Evolutionary conservation across 805 yeast genomes (phyloP).

Genomic region (Candida montana): DNA sequence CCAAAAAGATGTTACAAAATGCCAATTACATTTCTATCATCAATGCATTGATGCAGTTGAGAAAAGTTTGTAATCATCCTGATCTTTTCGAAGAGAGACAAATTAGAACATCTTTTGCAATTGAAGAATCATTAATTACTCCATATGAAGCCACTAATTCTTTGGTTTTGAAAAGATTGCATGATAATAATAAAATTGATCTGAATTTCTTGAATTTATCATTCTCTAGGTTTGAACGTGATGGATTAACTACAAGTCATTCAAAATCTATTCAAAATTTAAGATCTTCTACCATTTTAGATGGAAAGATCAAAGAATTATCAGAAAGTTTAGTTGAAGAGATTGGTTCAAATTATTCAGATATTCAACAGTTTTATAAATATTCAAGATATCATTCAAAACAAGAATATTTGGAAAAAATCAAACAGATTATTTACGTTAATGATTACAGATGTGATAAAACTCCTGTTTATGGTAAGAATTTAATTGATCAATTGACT

Average conservation of each 20-base stretch:
- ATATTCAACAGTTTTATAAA: conserved; percentile 55
- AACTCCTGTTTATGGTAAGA: conserved; percentile 63
- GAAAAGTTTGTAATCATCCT: conserved; percentile 96
- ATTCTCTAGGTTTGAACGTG: conserved; percentile 39
- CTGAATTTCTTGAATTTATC: conserved; percentile 56
- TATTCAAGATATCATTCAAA: conserved; percentile 49
- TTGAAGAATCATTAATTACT: conserved; percentile 57
- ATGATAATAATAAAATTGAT: conserved; percentile 34
- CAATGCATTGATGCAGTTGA: conserved; percentile 94
- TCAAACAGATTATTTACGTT: conserved; percentile 54
- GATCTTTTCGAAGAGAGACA: conserved; percentile 96
- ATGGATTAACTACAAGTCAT: conserved; percentile 38
- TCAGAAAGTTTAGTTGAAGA: conserved; percentile 29
- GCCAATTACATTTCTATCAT: conserved; percentile 94
- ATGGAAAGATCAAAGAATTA: conserved; percentile 38
- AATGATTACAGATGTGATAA: conserved; percentile 62
- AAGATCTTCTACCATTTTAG: conserved; percentile 43
- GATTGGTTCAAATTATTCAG: conserved; percentile 25
- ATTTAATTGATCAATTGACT: conserved; percentile 41
- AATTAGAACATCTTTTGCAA: conserved; percentile 81
- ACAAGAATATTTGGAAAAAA: conserved; percentile 42
- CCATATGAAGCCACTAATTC: conserved; percentile 39
- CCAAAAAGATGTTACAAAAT: conserved; percentile 86
- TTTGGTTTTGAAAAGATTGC: conserved; percentile 31
- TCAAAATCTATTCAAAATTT: conserved; percentile 37